Evolutionary conservation across 495 filamentous ascomycete genomes (phyloP).

Genomic region (Penicillium herquei): DNA sequence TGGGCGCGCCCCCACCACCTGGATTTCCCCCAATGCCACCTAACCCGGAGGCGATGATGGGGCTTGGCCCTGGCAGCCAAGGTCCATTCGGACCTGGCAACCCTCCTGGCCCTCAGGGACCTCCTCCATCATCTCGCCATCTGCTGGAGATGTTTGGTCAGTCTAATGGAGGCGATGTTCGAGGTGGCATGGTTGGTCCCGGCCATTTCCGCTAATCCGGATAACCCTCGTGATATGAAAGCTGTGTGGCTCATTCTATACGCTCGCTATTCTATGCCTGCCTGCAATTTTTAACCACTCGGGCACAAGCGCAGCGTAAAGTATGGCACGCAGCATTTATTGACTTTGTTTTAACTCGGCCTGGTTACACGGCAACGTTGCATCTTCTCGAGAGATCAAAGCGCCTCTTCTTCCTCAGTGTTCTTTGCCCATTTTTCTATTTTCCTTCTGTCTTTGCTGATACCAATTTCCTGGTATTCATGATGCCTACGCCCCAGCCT

Average conservation of each 20-base stretch:
- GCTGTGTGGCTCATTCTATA: background rate
- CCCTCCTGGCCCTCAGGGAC: constrained; percentile 35
- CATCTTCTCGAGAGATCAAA: constrained; percentile 1
- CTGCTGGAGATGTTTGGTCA: constrained; percentile 49
- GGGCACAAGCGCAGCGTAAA: background rate
- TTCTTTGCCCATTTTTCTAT: constrained; percentile 2
- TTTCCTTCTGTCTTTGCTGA: constrained; percentile 5
- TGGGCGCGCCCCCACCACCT: constrained; percentile 44
- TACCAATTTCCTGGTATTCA: constrained; percentile 6
- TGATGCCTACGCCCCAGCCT: constrained; percentile 15
- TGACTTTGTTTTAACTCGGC: constrained; percentile 1
- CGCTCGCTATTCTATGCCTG: constrained; percentile 5
- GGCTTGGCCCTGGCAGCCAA: constrained; percentile 32
- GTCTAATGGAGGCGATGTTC: constrained; percentile 34
- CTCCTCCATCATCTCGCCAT: constrained; percentile 44
- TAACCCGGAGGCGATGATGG: constrained; percentile 44
- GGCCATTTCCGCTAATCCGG: constrained; percentile 18
- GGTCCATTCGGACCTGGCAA: constrained; percentile 40
- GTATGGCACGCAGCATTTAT: background rate
- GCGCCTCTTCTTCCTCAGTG: constrained; percentile 2
- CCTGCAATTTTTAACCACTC: background rate
- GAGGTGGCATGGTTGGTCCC: constrained; percentile 44
- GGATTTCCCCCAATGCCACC: constrained; percentile 48
- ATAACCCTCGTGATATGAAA: background rate
- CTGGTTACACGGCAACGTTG: constrained; percentile 5